Percentiles rank a stretch among this genome's conserved stretches.
phyloP scores from a whole-genome alignment of 2,329 filamentous ascomycete species.

The Aspergillus costaricaensis region DNA sequence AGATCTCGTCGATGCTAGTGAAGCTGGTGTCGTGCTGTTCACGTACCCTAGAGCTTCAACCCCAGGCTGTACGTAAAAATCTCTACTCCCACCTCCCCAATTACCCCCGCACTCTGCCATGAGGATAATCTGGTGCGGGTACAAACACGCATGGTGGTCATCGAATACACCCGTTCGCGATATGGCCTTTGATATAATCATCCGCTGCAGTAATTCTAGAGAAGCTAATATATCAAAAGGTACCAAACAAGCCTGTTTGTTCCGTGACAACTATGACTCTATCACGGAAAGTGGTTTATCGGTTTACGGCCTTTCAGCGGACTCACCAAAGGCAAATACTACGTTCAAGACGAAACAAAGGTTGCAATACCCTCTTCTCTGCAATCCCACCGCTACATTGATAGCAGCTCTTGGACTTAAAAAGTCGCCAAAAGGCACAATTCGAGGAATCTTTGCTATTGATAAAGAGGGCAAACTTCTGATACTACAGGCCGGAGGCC shows the following conservation, averaged over 20 bases:
- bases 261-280: slow-evolving; percentile 79
- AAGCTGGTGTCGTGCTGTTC: slow-evolving; percentile 84
- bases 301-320: slow-evolving; percentile 87
- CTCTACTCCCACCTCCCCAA: background rate
- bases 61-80: slow-evolving; percentile 75
- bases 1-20: slow-evolving; percentile 78
- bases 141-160: background rate
- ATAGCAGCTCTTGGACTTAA: slow-evolving; percentile 87
- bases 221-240: slow-evolving; percentile 55
- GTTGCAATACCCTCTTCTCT: slow-evolving; percentile 83
- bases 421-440: slow-evolving; percentile 78
- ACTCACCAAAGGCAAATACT: slow-evolving; percentile 88
- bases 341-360: slow-evolving; percentile 91
- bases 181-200: background rate
- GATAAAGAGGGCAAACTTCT: slow-evolving; percentile 80
- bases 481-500: slow-evolving; percentile 71
- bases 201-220: background rate
- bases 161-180: background rate
- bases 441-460: slow-evolving; percentile 84
- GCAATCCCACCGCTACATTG: slow-evolving; percentile 72
- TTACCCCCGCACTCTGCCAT: background rate
- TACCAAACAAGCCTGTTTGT: slow-evolving; percentile 89
- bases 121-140: background rate
- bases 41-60: slow-evolving; percentile 96
- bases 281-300: slow-evolving; percentile 77